Evolutionary conservation across 345 rosid species (phyloP), one percentile per base, ranked within the genome.

Genomic region (Aquilaria sinensis): DNA sequence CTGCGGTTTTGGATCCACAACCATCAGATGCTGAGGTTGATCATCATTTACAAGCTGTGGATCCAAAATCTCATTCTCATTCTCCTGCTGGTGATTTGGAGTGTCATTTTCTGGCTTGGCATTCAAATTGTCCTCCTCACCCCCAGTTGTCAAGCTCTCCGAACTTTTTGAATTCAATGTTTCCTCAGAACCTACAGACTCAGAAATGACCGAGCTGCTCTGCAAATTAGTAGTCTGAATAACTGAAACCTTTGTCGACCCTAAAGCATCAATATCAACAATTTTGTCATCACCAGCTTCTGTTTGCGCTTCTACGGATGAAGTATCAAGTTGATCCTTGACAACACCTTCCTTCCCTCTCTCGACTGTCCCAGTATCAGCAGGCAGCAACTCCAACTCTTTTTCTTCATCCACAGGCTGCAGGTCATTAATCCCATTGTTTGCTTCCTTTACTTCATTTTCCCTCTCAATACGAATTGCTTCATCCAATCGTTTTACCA

Each of bases 401-500:
- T 65, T 51, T 33, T 12, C 65, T 14, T 23, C 68, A 63, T 10
- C 49, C 16, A 23, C 51, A 32, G 78, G 70, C 50, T 66, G 72
- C 12, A 62, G 53, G 54, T 60, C 73, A 54, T 49, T 33, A 60
- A 33, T 13, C 61, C 67, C 83, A 71, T 71, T 69, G 51, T 78
- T 83, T 61, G 16, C 74, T 45, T 73, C 71, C 69, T 46, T 67
- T 45, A 14, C 72, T 52, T 80, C 77, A 55, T 50, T 78, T 83
- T 90, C 90, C 81, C 70, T 75, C 70, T 94, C 96, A 62, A 53
- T 9, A 31, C 82, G 83, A 71, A 91, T 51, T 1, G 93, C 92
- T 60, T 88, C 93, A 74, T 83, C 88, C 72, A 95, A 70, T 30
- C 96, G 91, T 76, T 53, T 91, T 56, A 94, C 77, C 85, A 94